These are phyloP conservation scores for Zarea fungicola DNA, from an alignment of 2,329 filamentous ascomycete species.

Conservation along the genomic window DNA sequence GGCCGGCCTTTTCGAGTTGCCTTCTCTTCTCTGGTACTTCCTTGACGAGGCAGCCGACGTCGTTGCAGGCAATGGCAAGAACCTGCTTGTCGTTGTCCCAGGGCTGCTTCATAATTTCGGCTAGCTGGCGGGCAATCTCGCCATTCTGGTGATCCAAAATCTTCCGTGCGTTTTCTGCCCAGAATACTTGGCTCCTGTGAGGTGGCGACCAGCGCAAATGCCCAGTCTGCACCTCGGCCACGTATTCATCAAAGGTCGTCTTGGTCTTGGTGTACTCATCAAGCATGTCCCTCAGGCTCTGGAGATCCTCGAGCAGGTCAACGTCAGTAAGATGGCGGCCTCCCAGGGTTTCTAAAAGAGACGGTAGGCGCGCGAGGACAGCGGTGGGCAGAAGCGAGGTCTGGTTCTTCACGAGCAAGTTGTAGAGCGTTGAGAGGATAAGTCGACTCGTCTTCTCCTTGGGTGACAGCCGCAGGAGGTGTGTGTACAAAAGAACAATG, in stretches of 20 bases:
- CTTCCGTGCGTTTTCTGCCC: slow-evolving; percentile 83
- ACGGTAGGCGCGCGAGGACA: slow-evolving; percentile 75
- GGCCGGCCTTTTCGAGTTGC: slow-evolving; percentile 73
- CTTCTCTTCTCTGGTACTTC: slow-evolving; percentile 80
- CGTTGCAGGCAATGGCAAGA: slow-evolving; percentile 87
- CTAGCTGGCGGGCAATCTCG: slow-evolving; percentile 71
- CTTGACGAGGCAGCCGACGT: slow-evolving; percentile 82
- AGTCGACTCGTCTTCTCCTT: slow-evolving; percentile 98
- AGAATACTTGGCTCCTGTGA: slow-evolving; percentile 81
- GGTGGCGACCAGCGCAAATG: slow-evolving; percentile 91
- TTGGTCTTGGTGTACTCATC: slow-evolving; percentile 66
- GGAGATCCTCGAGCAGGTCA: slow-evolving; percentile 59
- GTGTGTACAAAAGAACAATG: slow-evolving; percentile 85
- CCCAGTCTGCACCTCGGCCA: slow-evolving; percentile 77
- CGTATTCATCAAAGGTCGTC: slow-evolving; percentile 82
- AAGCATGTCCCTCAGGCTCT: slow-evolving; percentile 55
- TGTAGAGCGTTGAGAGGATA: slow-evolving; percentile 81
- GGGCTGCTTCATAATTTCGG: slow-evolving; percentile 70
- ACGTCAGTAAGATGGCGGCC: slow-evolving; percentile 59
- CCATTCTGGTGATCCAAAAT: slow-evolving; percentile 82
- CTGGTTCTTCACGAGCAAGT: slow-evolving; percentile 68
- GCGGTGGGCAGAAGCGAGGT: slow-evolving; percentile 76
- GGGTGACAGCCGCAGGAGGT: slow-evolving; percentile 83
- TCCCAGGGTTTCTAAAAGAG: slow-evolving; percentile 57
- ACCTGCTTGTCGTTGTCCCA: slow-evolving; percentile 83